Evolutionary conservation across 78 protist genomes (phyloP).

Genomic region (Guillardia theta): DNA sequence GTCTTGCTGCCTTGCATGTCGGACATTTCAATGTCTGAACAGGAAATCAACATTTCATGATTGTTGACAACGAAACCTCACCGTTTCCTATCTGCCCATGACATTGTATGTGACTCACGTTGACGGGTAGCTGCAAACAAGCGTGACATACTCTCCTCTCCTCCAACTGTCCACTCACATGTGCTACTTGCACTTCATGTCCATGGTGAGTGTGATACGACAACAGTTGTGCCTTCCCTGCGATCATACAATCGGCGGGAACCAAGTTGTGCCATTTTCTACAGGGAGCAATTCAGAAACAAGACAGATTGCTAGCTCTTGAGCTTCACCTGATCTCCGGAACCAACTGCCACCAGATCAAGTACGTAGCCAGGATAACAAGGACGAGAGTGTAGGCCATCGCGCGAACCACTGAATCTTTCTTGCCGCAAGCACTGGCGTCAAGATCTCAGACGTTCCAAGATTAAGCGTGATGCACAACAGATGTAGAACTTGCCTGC

Average conservation of each 20-base stretch:
- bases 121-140: neutral
- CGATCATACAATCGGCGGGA: neutral
- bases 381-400: neutral
- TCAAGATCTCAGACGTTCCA: too few species aligned
- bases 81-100: neutral
- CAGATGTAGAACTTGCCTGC: too few species aligned
- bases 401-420: neutral
- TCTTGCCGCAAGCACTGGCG: too few species aligned
- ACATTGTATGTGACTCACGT: neutral
- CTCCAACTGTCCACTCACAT: too few species aligned
- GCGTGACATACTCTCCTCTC: too few species aligned
- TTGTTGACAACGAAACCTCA: too few species aligned
- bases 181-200: too few species aligned
- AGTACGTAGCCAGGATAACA: neutral
- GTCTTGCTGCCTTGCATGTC: too few species aligned
- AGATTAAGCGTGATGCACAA: too few species aligned
- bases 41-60: too few species aligned
- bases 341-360: neutral
- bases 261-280: neutral
- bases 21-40: too few species aligned
- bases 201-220: too few species aligned
- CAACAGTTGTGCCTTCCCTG: neutral
- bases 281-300: neutral
- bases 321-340: neutral
- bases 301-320: neutral